Conservation (phyloP, 202 grass and related monocot genomes). For the Schoenoplectus triqueter region DNA sequence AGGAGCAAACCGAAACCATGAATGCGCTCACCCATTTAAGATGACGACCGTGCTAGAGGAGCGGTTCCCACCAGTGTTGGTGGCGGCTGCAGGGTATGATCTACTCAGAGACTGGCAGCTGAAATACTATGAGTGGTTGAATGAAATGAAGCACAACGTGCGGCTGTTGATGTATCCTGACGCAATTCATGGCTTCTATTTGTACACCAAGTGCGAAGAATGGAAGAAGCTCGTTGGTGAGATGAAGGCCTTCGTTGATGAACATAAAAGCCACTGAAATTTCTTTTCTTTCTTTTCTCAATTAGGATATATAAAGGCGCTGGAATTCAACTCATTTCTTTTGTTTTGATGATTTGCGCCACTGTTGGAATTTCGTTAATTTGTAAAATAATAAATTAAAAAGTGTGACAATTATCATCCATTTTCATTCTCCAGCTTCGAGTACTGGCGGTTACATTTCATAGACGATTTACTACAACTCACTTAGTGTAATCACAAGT, state of each 20-base stretch:
- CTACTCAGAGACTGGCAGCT: slow-evolving; percentile 64
- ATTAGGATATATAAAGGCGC: background rate
- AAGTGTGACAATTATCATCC: too few species aligned
- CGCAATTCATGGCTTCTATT: slow-evolving; percentile 62
- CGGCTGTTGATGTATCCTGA: slow-evolving; percentile 55
- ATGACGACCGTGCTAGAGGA: slow-evolving; percentile 28
- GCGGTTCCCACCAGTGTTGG: slow-evolving; percentile 53
- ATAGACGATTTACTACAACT: too few species aligned
- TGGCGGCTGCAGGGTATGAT: slow-evolving; percentile 66
- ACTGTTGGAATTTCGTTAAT: too few species aligned
- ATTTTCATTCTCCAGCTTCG: too few species aligned
- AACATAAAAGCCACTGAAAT: background rate
- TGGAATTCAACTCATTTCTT: background rate
- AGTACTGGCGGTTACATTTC: too few species aligned
- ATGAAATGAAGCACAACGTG: slow-evolving; percentile 35
- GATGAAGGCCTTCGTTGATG: slow-evolving; percentile 16
- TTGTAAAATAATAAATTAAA: too few species aligned
- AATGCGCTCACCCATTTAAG: slow-evolving; percentile 48
- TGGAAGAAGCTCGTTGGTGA: slow-evolving; percentile 21
- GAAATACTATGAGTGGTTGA: slow-evolving; percentile 53
- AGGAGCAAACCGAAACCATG: slow-evolving; percentile 61
- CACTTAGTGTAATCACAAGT: too few species aligned
- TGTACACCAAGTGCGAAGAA: slow-evolving; percentile 43
- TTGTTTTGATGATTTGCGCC: too few species aligned
- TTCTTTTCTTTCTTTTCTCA: too few species aligned